Evolutionary conservation across 257 asterid species (phyloP), one percentile per base, ranked within the genome.

Genomic region (Jasminum sambac): DNA sequence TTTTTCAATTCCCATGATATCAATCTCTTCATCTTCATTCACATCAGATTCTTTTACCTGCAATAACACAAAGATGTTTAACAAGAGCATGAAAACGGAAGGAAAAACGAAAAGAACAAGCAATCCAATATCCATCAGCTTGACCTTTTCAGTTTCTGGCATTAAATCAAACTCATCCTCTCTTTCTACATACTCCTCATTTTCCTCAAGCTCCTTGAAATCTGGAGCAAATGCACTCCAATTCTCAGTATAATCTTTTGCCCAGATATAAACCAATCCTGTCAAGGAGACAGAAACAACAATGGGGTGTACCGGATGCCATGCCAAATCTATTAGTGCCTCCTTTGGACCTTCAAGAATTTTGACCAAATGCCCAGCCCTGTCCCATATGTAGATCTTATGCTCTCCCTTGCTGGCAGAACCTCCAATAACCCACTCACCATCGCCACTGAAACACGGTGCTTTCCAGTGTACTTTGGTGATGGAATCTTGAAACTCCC

Each of bases 191-290:
- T 92, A 92, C 87, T 92, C 98, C 81, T 92, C 96, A 55, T 88
- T 92, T 81, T 92, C 98, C 87, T 90, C 98, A 0, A 92, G 94
- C 83, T 92, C 98, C 79, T 88, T 87, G 73, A 92, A 90, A 77
- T 92, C 96, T 21, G 98, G 96, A 62, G 98, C 98, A 85, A 92
- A 92, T 24, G 98, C 95, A 73, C 98, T 92, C 98, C 98, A 92
- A 79, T 92, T 92, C 82, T 92, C 98, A 26, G 96, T 90, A 75
- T 88, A 87, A 79, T 92, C 98, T 80, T 92, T 90, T n/a, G 98
- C 98, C 98, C 98, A 92, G 41, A 92, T 90, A 80, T 92, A 92
- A 38, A 83, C 94, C 81, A 86, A 80, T 38, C 98, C 98, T 74
- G 87, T 73, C 78, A 92, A 78, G 58, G 98, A 92, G 76, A 90